Conservation (phyloP, 352 stramenopile species). For the Phytophthora idaei region DNA sequence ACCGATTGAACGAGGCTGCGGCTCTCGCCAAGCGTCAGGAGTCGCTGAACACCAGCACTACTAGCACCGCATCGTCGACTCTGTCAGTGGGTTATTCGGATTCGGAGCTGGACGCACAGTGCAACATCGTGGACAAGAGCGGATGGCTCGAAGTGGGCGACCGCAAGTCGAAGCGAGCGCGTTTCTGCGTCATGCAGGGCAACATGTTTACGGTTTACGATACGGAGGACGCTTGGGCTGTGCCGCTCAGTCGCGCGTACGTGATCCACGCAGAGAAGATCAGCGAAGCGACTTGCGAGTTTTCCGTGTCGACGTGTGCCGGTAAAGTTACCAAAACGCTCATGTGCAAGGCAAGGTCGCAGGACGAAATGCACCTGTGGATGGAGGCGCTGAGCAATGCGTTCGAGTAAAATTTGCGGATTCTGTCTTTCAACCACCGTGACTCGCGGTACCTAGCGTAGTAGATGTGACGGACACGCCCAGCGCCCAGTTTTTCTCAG, state of each 20-base stretch:
- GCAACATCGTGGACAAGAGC: constrained; percentile 82
- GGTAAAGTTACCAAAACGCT: constrained; percentile 78
- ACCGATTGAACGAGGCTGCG: constrained; percentile 72
- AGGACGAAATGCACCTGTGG: constrained; percentile 83
- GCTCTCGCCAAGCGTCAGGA: constrained; percentile 77
- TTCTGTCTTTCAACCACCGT: constrained; percentile 27
- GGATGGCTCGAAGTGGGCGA: constrained; percentile 81
- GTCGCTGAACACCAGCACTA: constrained; percentile 74
- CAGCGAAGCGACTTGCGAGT: constrained; percentile 59
- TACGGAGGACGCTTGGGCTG: constrained; percentile 80
- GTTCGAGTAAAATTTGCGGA: constrained; percentile 47
- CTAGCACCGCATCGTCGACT: constrained; percentile 71
- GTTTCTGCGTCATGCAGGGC: constrained; percentile 81
- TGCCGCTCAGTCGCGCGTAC: constrained; percentile 78
- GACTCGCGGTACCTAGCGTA: constrained; percentile 40
- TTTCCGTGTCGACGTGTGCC: constrained; percentile 66
- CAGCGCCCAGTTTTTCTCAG: constrained; percentile 22
- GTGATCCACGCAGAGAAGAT: constrained; percentile 74
- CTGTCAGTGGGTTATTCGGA: constrained; percentile 71
- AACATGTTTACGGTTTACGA: constrained; percentile 87
- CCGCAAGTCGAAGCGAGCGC: constrained; percentile 73
- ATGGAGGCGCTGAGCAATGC: constrained; percentile 63
- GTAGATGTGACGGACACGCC: constrained; percentile 43
- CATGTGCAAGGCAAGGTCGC: constrained; percentile 64
- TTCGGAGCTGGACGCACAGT: constrained; percentile 70